Evolutionary conservation across 2,329 filamentous ascomycete species (phyloP).

Genomic region (Pyrenophora graminea): DNA sequence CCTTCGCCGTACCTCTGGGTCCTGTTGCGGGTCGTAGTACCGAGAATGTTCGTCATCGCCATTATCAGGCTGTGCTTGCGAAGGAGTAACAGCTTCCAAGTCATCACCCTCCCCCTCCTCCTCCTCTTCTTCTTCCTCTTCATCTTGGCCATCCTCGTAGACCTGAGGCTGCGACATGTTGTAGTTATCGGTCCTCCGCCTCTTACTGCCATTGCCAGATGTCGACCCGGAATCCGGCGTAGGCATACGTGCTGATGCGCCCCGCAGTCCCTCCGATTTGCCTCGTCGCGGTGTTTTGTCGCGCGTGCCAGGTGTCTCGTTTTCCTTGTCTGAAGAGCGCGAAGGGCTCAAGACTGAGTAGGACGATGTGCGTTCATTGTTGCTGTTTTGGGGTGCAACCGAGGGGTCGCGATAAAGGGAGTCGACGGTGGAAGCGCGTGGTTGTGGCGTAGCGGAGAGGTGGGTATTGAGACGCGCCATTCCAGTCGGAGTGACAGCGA

Average conservation of each 20-base stretch:
- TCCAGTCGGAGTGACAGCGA: neutral
- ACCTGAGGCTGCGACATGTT: constrained; percentile 11
- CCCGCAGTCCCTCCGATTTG: constrained; percentile 53
- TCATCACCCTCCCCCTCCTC: constrained; percentile 24
- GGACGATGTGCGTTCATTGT: constrained; percentile 28
- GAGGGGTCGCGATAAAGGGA: constrained; percentile 47
- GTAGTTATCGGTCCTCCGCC: constrained; percentile 50
- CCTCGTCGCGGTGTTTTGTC: constrained; percentile 30
- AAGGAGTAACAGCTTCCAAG: constrained; percentile 10
- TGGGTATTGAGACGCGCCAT: constrained; percentile 47
- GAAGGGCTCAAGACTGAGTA: constrained; percentile 42
- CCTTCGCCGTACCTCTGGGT: constrained; percentile 70
- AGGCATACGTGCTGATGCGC: constrained; percentile 36
- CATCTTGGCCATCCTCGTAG: constrained; percentile 17
- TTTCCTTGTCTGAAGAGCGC: constrained; percentile 53
- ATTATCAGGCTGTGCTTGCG: constrained; percentile 4
- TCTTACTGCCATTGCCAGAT: constrained; percentile 45
- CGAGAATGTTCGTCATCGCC: constrained; percentile 18
- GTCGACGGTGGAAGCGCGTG: constrained; percentile 38
- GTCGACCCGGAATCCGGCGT: constrained; percentile 47
- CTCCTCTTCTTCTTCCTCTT: constrained; percentile 24
- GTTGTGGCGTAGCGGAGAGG: constrained; percentile 35
- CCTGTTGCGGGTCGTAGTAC: constrained; percentile 82
- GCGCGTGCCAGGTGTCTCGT: constrained; percentile 38
- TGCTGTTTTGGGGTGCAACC: constrained; percentile 21